Conservation (phyloP, 371 early-diverging fungal genomes). For the Mucor mucedo region DNA sequence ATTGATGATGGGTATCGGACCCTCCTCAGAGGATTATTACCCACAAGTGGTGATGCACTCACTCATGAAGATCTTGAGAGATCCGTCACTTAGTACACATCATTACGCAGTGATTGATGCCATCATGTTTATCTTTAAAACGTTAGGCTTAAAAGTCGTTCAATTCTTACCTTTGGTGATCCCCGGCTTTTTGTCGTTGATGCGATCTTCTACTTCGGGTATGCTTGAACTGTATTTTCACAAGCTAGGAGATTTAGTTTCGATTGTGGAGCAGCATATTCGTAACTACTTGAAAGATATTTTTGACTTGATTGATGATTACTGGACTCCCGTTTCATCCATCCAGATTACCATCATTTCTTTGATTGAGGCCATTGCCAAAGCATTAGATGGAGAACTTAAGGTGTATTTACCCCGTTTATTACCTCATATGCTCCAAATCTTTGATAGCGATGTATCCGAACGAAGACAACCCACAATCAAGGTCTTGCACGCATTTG, state of each 20-base stretch:
- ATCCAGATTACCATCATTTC: slow-evolving; percentile 84
- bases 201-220: slow-evolving; percentile 75
- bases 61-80: slow-evolving; percentile 88
- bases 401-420: slow-evolving; percentile 79
- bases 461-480: slow-evolving; percentile 77
- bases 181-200: slow-evolving; percentile 72
- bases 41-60: slow-evolving; percentile 89
- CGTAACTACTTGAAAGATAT: slow-evolving; percentile 86
- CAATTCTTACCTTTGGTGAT: slow-evolving; percentile 82
- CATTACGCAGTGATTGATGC: slow-evolving; percentile 93
- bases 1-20: slow-evolving; percentile 77
- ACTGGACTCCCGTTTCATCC: slow-evolving; percentile 75
- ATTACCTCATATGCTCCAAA: slow-evolving; percentile 67
- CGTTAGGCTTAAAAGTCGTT: slow-evolving; percentile 82
- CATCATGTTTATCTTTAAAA: slow-evolving; percentile 92
- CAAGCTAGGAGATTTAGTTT: slow-evolving; percentile 82
- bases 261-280: slow-evolving; percentile 91
- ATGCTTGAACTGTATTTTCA: slow-evolving; percentile 93
- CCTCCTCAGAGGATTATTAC: slow-evolving; percentile 85
- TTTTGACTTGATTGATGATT: slow-evolving; percentile 77
- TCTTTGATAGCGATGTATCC: slow-evolving; percentile 81
- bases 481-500: slow-evolving; percentile 84
- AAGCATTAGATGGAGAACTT: slow-evolving; percentile 89
- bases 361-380: slow-evolving; percentile 86
- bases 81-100: slow-evolving; percentile 80